A percentile compares a stretch with the other conserved stretches of the same genome.
Conservation (phyloP, 2,329 filamentous ascomycete genomes). For the Paraconiothyrium sp. region DNA sequence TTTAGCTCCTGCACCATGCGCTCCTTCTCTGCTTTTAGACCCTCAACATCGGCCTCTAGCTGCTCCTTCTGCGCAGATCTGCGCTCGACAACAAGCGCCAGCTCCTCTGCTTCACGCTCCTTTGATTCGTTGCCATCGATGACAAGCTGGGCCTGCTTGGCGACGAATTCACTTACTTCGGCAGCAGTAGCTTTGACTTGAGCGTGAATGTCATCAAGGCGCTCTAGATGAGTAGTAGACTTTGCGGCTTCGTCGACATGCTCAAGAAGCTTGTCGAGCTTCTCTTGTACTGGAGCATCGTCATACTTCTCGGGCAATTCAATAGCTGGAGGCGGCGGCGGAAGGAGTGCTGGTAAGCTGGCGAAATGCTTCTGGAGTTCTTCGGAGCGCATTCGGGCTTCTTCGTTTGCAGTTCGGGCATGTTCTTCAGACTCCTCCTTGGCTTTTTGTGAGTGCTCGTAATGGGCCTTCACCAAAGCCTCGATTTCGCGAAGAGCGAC, state of each 20-base stretch:
- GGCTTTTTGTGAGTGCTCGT: slow-evolving; percentile 79
- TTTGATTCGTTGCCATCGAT: slow-evolving; percentile 80
- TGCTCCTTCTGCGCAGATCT: slow-evolving; percentile 72
- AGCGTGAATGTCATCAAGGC: slow-evolving; percentile 87
- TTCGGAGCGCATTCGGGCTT: slow-evolving; percentile 54
- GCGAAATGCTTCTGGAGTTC: slow-evolving; percentile 53
- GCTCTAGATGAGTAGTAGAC: slow-evolving; percentile 78
- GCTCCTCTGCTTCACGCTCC: slow-evolving; percentile 81
- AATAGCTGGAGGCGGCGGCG: slow-evolving; percentile 59
- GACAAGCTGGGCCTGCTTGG: slow-evolving; percentile 77
- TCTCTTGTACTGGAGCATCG: slow-evolving; percentile 64
- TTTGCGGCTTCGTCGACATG: slow-evolving; percentile 70
- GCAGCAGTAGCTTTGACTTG: slow-evolving; percentile 85
- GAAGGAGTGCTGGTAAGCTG: slow-evolving; percentile 56
- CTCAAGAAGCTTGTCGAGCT: slow-evolving; percentile 65
- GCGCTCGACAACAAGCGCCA: slow-evolving; percentile 81
- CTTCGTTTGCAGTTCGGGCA: slow-evolving; percentile 53
- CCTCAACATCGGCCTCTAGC: slow-evolving; percentile 58
- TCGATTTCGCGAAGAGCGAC: slow-evolving; percentile 88
- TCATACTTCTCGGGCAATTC: slow-evolving; percentile 57
- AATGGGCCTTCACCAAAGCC: slow-evolving; percentile 83
- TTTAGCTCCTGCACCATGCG: slow-evolving; percentile 45
- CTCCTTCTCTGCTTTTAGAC: slow-evolving; percentile 57
- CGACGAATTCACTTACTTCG: slow-evolving; percentile 84
- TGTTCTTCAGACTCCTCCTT: slow-evolving; percentile 56